Evolutionary conservation across 495 filamentous ascomycete genomes (phyloP), one percentile per base, ranked within the genome.

Genomic region (Corynascus novoguineensis): DNA sequence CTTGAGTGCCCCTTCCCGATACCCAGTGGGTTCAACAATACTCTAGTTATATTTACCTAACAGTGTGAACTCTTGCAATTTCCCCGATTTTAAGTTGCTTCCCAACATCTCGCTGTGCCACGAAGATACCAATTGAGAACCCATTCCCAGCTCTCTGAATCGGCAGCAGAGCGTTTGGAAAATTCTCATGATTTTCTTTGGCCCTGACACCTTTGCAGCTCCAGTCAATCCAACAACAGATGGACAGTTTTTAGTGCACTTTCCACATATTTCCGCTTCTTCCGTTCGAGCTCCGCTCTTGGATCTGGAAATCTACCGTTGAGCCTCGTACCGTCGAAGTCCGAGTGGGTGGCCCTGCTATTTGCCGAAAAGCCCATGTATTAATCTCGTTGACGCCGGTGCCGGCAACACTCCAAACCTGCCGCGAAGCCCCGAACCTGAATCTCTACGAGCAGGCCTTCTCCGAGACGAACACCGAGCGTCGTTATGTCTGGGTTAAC

Each of bases 401-500:
- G 19, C 64, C 53, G 31, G 56, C 64, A 21, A 51, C 34, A 49
- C 56, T 67, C 45, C 59, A 67, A 14, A 57, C 57, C 24, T 67
- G 62, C 59, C 61, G 53, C 44, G 64, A 67, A 42, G 55, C 59
- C 50, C 64, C 56, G 21, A 50, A 48, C 28, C 28, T 32, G 11
- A 31, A 49, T 35, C 49, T 55, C 15, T 65, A 65, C 49, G 48
- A 49, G 38, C 52, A 50, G 14, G 53, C 37, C 25, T 53, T 65
- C 24, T 58, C 50, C 29, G 50, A 62, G 21, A 28, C 60, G 44
- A 21, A 4, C 38, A 35, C 24, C 55, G 41, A 51, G 28, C 15
- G 35, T 21, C 58, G 61, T 32, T 67, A 64, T 35, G 46, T 67
- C 56, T 67, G 59, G 59, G 41, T 67, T 15, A 62, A 67, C 52